Evolutionary conservation across 345 rosid species (phyloP).

Genomic region (Euphorbia pulcherrima): DNA sequence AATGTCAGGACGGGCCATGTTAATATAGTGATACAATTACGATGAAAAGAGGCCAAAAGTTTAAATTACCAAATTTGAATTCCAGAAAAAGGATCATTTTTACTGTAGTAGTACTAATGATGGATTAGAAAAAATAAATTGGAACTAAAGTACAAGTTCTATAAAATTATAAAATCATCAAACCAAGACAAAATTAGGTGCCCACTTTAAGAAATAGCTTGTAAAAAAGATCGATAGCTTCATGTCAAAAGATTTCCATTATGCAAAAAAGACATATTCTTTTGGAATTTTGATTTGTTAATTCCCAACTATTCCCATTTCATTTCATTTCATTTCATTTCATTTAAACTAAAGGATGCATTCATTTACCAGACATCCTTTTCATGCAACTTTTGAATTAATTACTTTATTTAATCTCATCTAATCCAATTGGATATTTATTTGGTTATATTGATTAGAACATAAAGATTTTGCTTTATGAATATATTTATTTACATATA

Average conservation of each 20-base stretch:
- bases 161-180: not conserved
- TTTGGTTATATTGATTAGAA: not conserved
- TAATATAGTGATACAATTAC: too few species aligned
- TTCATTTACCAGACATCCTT: constrained; percentile 15
- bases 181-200: not conserved
- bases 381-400: constrained; percentile 9
- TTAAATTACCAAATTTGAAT: too few species aligned
- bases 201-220: not conserved
- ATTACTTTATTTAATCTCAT: not conserved
- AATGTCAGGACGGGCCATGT: too few species aligned
- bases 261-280: constrained; percentile 10
- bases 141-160: not conserved
- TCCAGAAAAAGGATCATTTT: not conserved
- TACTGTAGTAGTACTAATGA: too few species aligned
- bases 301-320: not conserved
- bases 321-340: not conserved
- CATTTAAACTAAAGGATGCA: not conserved
- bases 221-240: not conserved
- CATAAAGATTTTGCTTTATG: constrained; percentile 1
- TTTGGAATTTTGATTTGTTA: not conserved
- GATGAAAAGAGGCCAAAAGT: too few species aligned
- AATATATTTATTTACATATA: not conserved
- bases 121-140: not conserved
- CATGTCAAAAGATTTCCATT: constrained; percentile 12
- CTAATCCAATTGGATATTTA: not conserved